These are phyloP conservation scores for Boletus bicolor DNA, from an alignment of 768 basidiomycete genomes.

Conservation along the genomic window DNA sequence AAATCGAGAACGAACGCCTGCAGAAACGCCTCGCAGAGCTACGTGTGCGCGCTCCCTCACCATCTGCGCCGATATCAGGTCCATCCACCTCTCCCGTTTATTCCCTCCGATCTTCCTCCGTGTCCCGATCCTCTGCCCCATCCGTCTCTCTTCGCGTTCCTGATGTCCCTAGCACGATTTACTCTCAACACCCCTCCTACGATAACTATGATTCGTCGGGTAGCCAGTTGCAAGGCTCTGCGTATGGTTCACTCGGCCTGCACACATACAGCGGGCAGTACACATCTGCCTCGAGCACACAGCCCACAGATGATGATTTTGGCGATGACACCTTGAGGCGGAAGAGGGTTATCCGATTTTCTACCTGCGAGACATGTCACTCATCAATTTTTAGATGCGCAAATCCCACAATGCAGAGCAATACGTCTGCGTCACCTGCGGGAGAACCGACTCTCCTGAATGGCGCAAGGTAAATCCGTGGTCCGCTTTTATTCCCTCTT, in stretches of 20 bases:
- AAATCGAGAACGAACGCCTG: conserved; percentile 81
- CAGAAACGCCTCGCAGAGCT: conserved; percentile 55
- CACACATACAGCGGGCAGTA: conserved; percentile 19
- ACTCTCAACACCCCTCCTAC: conserved; percentile 20
- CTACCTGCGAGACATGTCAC: background rate
- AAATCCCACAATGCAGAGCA: conserved; percentile 56
- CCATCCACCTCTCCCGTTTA: conserved; percentile 25
- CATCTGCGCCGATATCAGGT: conserved; percentile 13
- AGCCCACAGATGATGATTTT: conserved; percentile 39
- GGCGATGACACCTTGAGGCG: conserved; percentile 53
- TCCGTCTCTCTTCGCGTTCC: conserved; percentile 8
- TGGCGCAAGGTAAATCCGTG: conserved; percentile 74
- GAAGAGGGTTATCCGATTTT: conserved; percentile 51
- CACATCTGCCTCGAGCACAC: conserved; percentile 9
- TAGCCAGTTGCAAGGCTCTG: conserved; percentile 9
- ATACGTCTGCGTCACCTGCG: conserved; percentile 89
- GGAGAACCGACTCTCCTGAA: conserved; percentile 93
- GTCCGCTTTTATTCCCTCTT: background rate
- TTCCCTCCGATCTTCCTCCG: conserved; percentile 28
- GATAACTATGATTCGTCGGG: conserved; percentile 12
- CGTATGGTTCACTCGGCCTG: conserved; percentile 22
- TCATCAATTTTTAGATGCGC: conserved; percentile 18
- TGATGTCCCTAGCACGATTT: conserved; percentile 12
- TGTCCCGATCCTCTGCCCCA: conserved; percentile 22
- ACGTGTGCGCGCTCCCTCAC: conserved; percentile 25